Conservation (phyloP, 1,284 basidiomycete species). For the Rhizopogon parksii region DNA sequence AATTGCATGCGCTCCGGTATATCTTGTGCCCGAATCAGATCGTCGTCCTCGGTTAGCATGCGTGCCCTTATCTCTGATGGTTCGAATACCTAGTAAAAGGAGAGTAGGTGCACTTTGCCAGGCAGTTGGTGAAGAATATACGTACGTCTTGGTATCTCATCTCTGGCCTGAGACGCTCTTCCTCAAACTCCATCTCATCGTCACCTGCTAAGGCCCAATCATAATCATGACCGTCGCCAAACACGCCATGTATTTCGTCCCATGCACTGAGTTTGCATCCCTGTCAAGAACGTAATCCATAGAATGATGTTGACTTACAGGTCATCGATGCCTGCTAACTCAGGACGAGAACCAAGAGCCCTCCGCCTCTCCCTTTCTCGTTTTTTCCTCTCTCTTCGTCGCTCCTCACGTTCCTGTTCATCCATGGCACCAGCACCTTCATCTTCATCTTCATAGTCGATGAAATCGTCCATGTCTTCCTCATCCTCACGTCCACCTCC, state of each 20-base stretch:
- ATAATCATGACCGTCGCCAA: constrained; percentile 95
- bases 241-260: constrained; percentile 96
- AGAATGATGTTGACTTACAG: constrained; percentile 47
- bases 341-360: constrained; percentile 61
- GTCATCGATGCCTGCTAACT: constrained; percentile 81
- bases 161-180: constrained; percentile 60
- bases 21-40: constrained; percentile 85
- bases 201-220: constrained; percentile 89
- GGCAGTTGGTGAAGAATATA: constrained; percentile 12
- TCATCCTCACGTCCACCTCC: constrained; percentile 61
- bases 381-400: constrained; percentile 59
- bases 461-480: constrained; percentile 83
- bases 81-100: constrained; percentile 80
- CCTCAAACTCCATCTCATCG: constrained; percentile 55
- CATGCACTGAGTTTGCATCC: constrained; percentile 61
- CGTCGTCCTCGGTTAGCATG: constrained; percentile 91
- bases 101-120: constrained; percentile 8
- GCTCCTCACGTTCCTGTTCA: constrained; percentile 67
- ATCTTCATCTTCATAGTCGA: constrained; percentile 88
- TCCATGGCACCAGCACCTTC: constrained; percentile 63
- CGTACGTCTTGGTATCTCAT: constrained; percentile 87
- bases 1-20: constrained; percentile 97
- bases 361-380: constrained; percentile 59
- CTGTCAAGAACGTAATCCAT: constrained; percentile 16
- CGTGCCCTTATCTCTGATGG: constrained; percentile 93